Evolutionary conservation across 345 rosid genomes (phyloP), one percentile per base, ranked within the genome.

Genomic region (Citropsis articulata): DNA sequence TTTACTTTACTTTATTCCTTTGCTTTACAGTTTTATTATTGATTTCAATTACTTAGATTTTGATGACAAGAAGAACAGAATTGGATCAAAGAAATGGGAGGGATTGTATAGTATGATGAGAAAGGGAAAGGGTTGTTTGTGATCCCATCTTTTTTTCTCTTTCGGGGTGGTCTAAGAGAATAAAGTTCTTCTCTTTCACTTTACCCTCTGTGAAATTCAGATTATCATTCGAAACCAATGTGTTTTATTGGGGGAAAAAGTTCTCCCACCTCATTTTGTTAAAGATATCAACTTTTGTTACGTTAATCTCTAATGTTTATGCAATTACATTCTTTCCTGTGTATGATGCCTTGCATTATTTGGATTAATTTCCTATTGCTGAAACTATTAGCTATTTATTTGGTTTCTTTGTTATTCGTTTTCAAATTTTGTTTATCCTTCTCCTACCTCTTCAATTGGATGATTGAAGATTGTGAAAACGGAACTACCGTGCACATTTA

Each of bases 41-140:
- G 7, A 63, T 77, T 72, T 72, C 59, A 24, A 78, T 70, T 18
- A 19, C 7, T 53, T 77, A 60, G 77, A 81, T 79, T 74, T 79
- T 65, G 59, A 71, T 61, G 80, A 71, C 75, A 69, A 81, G 60
- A 79, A 76, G 60, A 72, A 81, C 50, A 64, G 83, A 72, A 77
- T 79, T 76, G 86, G 86, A 71, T 79, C 30, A 68, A 81, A 71
- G 65, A 66, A 64, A 73, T 40, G 61, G 81, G 77, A 78, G 53
- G 76, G 77, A 75, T 80, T 88, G 92, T 91, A 89, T 85, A 89
- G 92, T 79, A 76, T 56, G 68, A 35, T 76, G 76, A 81, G 72
- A 82, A 76, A 77, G 69, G 72, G 69, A 65, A 82, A 66, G 62
- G 77, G 80, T n/a, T 76, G 69, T 40, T 72, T 70, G 65, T 59